Conservation (phyloP, 768 basidiomycete genomes). For the Psilocybe tampanensis region DNA sequence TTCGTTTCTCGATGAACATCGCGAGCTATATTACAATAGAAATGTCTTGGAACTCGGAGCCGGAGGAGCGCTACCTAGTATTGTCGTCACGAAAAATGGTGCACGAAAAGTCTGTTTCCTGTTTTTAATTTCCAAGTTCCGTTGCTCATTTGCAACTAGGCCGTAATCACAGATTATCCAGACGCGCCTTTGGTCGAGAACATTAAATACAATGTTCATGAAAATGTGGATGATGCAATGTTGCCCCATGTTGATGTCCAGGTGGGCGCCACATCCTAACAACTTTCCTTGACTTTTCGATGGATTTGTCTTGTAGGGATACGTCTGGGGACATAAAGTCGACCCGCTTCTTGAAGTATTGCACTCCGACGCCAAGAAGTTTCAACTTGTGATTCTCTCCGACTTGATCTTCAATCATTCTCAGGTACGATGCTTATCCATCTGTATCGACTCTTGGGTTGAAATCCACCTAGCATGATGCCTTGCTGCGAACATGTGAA, state of each 20-base stretch:
- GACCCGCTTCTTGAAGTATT: constrained; percentile 42
- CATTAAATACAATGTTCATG: constrained; percentile 64
- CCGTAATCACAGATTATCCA: constrained; percentile 92
- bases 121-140: not conserved
- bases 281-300: too few relatives aligned
- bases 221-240: constrained; percentile 49
- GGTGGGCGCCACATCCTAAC: constrained; percentile 15
- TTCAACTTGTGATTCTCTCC: constrained; percentile 85
- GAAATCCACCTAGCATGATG: constrained; percentile 64
- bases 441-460: not conserved
- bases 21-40: constrained; percentile 42
- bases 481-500: constrained; percentile 77
- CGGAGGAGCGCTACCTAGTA: constrained; percentile 86
- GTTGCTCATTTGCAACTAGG: constrained; percentile 41
- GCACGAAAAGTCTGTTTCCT: constrained; percentile 58
- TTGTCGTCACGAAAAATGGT: constrained; percentile 72
- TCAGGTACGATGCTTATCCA: constrained; percentile 52
- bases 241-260: constrained; percentile 36
- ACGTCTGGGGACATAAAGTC: constrained; percentile 76
- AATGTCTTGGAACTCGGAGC: constrained; percentile 89
- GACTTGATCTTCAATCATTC: constrained; percentile 97
- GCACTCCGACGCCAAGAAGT: constrained; percentile 32
- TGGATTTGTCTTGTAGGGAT: constrained; percentile 44
- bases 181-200: constrained; percentile 78
- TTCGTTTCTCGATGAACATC: constrained; percentile 62